phyloP scores from a whole-genome alignment of 345 rosid species.

The Moringa oleifera region DNA sequence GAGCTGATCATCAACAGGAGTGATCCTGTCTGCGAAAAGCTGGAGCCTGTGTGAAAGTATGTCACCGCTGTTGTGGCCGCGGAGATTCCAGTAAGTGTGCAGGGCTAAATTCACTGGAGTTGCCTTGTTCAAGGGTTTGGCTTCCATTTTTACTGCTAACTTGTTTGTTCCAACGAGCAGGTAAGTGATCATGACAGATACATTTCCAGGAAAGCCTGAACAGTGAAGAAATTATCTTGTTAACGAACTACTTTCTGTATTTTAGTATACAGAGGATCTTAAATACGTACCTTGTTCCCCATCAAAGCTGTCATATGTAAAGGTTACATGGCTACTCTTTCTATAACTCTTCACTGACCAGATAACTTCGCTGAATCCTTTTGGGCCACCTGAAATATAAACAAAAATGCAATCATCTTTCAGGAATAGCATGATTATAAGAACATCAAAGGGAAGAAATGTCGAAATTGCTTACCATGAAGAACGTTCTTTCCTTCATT shows the following conservation, averaged over 20 bases:
- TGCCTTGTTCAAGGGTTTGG: constrained; percentile 43
- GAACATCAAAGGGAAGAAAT: neutral
- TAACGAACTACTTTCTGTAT: neutral
- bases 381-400: constrained; percentile 46
- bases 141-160: constrained; percentile 53
- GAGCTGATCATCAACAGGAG: constrained; percentile 63
- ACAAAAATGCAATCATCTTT: neutral
- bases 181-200: constrained; percentile 57
- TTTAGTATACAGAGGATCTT: too few species aligned
- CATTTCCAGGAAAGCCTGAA: constrained; percentile 74
- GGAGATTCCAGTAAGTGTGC: constrained; percentile 86
- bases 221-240: neutral
- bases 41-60: constrained; percentile 60
- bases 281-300: constrained; percentile 59
- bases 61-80: constrained; percentile 55
- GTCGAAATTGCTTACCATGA: constrained; percentile 42
- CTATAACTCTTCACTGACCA: constrained; percentile 50
- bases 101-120: constrained; percentile 77
- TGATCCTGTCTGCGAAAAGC: constrained; percentile 37
- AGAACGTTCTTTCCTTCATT: constrained; percentile 77
- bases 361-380: constrained; percentile 57
- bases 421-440: too few species aligned
- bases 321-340: constrained; percentile 40
- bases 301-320: constrained; percentile 54
- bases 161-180: constrained; percentile 42